Evolutionary conservation across 176 grass and related monocot genomes (phyloP).

Genomic region (Tillandsia fasciculata): DNA sequence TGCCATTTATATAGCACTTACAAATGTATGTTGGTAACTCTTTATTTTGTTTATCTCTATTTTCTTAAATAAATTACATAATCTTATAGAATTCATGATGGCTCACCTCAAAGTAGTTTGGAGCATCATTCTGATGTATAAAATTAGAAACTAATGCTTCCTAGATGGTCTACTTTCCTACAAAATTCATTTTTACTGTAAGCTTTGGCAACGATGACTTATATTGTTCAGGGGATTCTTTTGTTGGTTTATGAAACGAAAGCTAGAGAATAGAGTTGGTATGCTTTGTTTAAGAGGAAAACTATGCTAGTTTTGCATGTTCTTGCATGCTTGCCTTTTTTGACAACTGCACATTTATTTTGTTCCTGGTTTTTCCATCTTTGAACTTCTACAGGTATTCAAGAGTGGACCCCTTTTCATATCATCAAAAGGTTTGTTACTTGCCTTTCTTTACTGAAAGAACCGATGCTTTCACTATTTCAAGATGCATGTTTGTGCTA

Average conservation of each 20-base stretch:
- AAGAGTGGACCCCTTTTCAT: slow-evolving; percentile 97
- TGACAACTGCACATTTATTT: not conserved
- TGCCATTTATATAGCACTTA: too few relatives aligned
- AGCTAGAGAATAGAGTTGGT: not conserved
- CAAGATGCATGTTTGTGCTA: not conserved
- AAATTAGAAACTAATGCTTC: too few relatives aligned
- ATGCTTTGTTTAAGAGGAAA: not conserved
- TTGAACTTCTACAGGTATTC: slow-evolving; percentile 56
- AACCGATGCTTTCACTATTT: too few relatives aligned
- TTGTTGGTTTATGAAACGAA: not conserved
- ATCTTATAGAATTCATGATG: too few relatives aligned
- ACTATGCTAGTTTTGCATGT: slow-evolving; percentile 1
- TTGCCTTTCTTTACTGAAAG: too few relatives aligned
- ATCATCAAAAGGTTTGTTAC: slow-evolving; percentile 89
- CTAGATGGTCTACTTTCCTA: not conserved
- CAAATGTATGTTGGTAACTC: too few relatives aligned
- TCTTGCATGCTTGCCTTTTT: not conserved
- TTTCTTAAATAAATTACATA: too few relatives aligned
- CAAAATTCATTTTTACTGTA: not conserved
- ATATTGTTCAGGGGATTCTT: not conserved
- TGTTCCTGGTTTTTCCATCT: slow-evolving; percentile 16
- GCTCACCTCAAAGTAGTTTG: too few relatives aligned
- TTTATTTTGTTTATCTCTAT: too few relatives aligned
- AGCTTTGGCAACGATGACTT: not conserved
- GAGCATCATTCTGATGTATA: too few relatives aligned